A percentile compares a stretch with the other conserved stretches of the same genome.
Evolutionary conservation across 2,329 filamentous ascomycete species (phyloP).

Genomic region (Ceratocystis albifundus): DNA sequence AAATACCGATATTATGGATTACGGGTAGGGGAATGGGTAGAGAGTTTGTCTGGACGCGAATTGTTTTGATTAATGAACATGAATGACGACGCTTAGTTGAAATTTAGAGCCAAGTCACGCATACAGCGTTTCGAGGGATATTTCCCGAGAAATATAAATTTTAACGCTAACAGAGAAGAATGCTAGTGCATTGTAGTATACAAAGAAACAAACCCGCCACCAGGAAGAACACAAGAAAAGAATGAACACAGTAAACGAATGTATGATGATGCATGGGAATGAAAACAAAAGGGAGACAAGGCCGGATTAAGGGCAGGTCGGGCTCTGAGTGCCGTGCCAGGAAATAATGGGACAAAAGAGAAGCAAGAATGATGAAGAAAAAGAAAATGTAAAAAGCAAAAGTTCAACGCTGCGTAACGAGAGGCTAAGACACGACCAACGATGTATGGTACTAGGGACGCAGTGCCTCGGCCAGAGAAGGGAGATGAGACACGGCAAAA

Average conservation of each 20-base stretch:
- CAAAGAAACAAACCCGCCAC: not conserved
- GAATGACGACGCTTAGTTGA: too few relatives aligned
- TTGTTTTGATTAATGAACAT: too few relatives aligned
- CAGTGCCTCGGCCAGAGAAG: not conserved
- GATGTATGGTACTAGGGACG: not conserved
- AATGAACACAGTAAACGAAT: not conserved
- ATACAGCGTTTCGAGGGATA: not conserved
- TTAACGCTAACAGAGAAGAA: constrained; percentile 6
- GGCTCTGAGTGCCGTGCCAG: constrained; percentile 14
- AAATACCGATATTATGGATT: not conserved
- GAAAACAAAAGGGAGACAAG: not conserved
- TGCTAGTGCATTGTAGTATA: constrained; percentile 2
- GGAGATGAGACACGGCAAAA: constrained; percentile 9
- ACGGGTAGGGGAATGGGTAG: too few relatives aligned
- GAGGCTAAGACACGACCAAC: not conserved
- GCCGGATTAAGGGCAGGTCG: constrained; percentile 1
- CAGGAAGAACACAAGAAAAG: not conserved
- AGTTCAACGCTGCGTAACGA: constrained; percentile 12
- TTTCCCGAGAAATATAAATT: not conserved
- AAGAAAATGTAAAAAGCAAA: constrained; percentile 14
- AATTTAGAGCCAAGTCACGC: not conserved
- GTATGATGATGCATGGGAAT: not conserved
- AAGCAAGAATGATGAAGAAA: not conserved
- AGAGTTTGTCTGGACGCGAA: too few relatives aligned
- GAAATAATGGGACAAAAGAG: constrained; percentile 5